phyloP scores from a whole-genome alignment of 805 yeast genomes.

The Ogataea trehalophila region DNA sequence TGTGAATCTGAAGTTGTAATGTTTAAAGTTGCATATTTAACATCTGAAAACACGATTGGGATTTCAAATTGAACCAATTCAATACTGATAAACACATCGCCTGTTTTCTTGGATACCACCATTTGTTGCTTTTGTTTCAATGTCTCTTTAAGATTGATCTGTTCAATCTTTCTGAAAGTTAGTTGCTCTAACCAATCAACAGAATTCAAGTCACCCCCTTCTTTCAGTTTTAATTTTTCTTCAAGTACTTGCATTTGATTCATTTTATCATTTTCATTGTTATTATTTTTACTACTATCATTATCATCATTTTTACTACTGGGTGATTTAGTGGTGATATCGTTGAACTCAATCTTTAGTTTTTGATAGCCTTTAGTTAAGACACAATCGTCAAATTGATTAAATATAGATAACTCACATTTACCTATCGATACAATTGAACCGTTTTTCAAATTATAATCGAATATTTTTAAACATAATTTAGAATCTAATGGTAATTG shows the following conservation, averaged over 20 bases:
- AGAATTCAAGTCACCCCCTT: conserved; percentile 57
- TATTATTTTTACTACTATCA: neutral
- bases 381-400: conserved; percentile 40
- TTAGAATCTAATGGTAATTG: conserved; percentile 65
- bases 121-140: conserved; percentile 7
- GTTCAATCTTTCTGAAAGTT: conserved; percentile 51
- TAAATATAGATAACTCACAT: conserved; percentile 56
- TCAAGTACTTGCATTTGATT: conserved; percentile 44
- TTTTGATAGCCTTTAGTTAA: conserved; percentile 71
- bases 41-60: conserved; percentile 68
- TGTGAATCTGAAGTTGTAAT: conserved; percentile 25
- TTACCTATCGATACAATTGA: conserved; percentile 51
- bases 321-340: neutral
- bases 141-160: conserved; percentile 22
- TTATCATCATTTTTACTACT: conserved; percentile 3
- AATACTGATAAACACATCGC: conserved; percentile 26
- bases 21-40: conserved; percentile 34
- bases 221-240: conserved; percentile 52
- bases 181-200: conserved; percentile 73
- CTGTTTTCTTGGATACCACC: conserved; percentile 9
- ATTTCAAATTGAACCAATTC: conserved; percentile 64
- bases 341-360: conserved; percentile 31
- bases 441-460: conserved; percentile 48
- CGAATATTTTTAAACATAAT: conserved; percentile 62
- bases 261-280: conserved; percentile 20